phyloP scores from a whole-genome alignment of 345 rosid genomes.

The Reutealis trisperma region DNA sequence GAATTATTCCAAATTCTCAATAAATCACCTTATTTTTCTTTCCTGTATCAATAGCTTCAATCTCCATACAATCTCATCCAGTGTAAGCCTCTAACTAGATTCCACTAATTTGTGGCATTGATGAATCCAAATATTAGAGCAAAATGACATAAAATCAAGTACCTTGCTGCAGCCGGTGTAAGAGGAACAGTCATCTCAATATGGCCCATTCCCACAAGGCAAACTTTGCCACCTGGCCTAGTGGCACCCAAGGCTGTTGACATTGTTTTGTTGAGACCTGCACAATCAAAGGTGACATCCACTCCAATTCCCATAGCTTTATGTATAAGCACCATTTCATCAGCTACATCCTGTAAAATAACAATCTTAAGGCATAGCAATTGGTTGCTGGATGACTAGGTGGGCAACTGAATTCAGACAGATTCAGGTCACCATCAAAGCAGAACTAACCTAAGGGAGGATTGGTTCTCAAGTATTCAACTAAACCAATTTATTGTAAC shows the following conservation, averaged over 20 bases:
- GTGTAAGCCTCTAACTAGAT: not conserved
- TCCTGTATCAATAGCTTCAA: not conserved
- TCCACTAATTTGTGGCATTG: not conserved
- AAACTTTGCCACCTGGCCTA: conserved; percentile 82
- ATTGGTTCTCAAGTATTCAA: not conserved
- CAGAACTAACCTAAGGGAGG: not conserved
- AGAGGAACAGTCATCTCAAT: conserved; percentile 82
- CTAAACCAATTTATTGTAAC: not conserved
- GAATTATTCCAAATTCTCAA: not conserved
- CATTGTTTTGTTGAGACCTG: conserved; percentile 90
- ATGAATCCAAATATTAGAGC: not conserved
- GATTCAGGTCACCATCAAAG: not conserved
- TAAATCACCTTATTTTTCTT: not conserved
- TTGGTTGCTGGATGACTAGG: not conserved
- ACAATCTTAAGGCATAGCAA: not conserved
- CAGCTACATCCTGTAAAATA: conserved; percentile 55
- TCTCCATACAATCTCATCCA: not conserved
- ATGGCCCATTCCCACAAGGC: conserved; percentile 90
- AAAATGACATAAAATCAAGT: not conserved
- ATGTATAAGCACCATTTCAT: conserved; percentile 61
- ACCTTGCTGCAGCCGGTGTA: conserved; percentile 93
- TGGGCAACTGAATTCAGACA: not conserved
- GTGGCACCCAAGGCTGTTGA: conserved; percentile 79
- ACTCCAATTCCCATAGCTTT: conserved; percentile 61
- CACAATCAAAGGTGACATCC: conserved; percentile 84